Evolutionary conservation across 2,329 filamentous ascomycete species (phyloP), one percentile per base, ranked within the genome.

Genomic region (Hypoxylon sp.): DNA sequence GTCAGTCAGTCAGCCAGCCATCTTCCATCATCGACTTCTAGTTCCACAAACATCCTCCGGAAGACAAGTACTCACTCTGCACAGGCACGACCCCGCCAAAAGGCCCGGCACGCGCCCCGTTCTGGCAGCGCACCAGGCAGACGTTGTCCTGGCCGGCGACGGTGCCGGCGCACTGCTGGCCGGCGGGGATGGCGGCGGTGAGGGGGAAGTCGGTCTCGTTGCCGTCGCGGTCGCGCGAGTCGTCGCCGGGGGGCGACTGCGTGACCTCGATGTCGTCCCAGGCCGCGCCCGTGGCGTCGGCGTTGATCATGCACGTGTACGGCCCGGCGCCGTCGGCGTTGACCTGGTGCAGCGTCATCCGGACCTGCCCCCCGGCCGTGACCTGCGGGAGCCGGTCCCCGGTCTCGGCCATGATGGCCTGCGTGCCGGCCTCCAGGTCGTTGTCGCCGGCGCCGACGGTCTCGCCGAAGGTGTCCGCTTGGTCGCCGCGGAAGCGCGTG

Each of bases 281-380:
- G 68, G 79, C 75, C 49, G 79, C 73, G 22, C 82, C 87, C 3
- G 87, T 88, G 59, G 80, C 88, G 61, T 87, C 87, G 58, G 80
- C 76, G 72, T 89, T 88, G 74, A 90, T 87, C 82, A 87, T 87
- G 79, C 87, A 89, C 5, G 80, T 84, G 77, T 89, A 90, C 1
- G 88, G 87, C 16, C 89, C 89, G 63, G 85, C 88, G 61, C 89
- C 89, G 69, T 91, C 89, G 36, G 81, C 81, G 77, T 90, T 91
- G 75, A 91, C 87, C 75, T 90, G 88, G 78, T 90, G 88, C 8
- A 90, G 80, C 1, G 87, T 90, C 82, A 91, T 89, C 70, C 79
- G 79, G 64, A 91, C 71, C 58, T 81, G 71, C 60, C 88, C 89
- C 50, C 88, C 88, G 0, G 80, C 71, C 5, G 80, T 81, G 70